Evolutionary conservation across 1,284 basidiomycete species (phyloP), one percentile per base, ranked within the genome.

Genomic region (Heterobasidion irregulare): DNA sequence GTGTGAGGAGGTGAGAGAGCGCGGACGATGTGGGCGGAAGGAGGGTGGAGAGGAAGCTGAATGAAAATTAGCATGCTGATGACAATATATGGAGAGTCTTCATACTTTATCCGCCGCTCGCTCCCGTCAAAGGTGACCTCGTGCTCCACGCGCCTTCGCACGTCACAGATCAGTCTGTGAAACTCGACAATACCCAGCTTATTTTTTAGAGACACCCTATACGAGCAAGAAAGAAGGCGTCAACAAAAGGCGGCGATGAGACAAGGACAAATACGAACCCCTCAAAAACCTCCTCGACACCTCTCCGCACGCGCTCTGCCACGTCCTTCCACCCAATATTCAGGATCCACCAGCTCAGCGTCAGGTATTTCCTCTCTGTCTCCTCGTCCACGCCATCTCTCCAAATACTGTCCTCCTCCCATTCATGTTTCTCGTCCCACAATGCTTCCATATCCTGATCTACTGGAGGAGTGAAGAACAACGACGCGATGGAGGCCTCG

Each of bases 311-410:
- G 19, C 87, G 73, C 59, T 86, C 83, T 1, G 83, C 83, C 0
- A 95, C 77, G 54, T 87, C 83, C 62, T 87, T 86, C 91, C 93
- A 95, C 0, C 94, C 93, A 3, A 89, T 84, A 63, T 96, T 87
- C 54, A 96, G 66, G 50, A 95, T 77, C 91, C 92, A 95, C 90
- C 92, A 96, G 52, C 84, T 90, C 59, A 94, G 80, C 0, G 90
- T 93, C 56, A 96, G 74, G 65, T 85, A 95, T 64, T 85, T 85
- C 58, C 80, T 74, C 68, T 94, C 90, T 1, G 82, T 82, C 53
- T 84, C 81, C 43, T 84, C 80, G 38, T 67, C 70, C 12, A 83
- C 71, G 32, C 63, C 66, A 36, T 69, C 68, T 45, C 65, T 64
- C 55, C 70, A 66, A 44, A 65, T 61, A n/a, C 65, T 62, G 36